Evolutionary conservation across 441 rosid genomes (phyloP).

Genomic region (Theobroma grandiflorum): DNA sequence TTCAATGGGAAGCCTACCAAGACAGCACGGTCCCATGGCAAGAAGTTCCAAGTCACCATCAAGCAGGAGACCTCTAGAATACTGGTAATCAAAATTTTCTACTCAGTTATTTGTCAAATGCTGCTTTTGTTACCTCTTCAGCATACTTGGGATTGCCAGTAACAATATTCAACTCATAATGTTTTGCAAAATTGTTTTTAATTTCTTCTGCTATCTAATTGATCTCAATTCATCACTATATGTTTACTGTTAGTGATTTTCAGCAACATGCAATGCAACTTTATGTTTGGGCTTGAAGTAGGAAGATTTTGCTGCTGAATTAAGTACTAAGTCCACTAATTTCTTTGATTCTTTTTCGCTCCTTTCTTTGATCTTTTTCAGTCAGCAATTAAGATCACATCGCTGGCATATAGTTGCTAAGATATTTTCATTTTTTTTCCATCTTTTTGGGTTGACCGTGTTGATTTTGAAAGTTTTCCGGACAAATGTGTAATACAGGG

Average conservation of each 20-base stretch:
- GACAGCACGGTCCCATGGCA: slow-evolving; percentile 71
- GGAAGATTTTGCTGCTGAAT: background rate
- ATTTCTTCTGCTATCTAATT: background rate
- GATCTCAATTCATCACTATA: background rate
- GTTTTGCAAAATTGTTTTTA: background rate
- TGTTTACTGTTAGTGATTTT: background rate
- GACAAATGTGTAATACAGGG: slow-evolving; percentile 45
- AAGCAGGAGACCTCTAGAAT: slow-evolving; percentile 65
- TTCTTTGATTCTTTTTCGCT: background rate
- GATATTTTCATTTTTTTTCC: background rate
- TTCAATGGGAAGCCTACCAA: slow-evolving; percentile 76
- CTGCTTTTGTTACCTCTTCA: background rate
- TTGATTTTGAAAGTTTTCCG: background rate
- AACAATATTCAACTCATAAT: background rate
- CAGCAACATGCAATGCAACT: background rate
- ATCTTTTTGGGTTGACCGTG: background rate
- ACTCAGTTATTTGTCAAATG: background rate
- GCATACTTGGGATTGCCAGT: background rate
- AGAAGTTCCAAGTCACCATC: slow-evolving; percentile 71
- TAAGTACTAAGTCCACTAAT: background rate
- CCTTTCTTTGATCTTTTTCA: background rate
- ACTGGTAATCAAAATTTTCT: slow-evolving; percentile 45
- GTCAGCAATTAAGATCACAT: background rate
- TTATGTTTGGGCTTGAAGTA: background rate
- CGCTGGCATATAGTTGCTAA: background rate